A percentile compares a stretch with the other conserved stretches of the same genome.
Evolutionary conservation across 2,329 filamentous ascomycete genomes (phyloP).

Genomic region (Aspergillus neotritici): DNA sequence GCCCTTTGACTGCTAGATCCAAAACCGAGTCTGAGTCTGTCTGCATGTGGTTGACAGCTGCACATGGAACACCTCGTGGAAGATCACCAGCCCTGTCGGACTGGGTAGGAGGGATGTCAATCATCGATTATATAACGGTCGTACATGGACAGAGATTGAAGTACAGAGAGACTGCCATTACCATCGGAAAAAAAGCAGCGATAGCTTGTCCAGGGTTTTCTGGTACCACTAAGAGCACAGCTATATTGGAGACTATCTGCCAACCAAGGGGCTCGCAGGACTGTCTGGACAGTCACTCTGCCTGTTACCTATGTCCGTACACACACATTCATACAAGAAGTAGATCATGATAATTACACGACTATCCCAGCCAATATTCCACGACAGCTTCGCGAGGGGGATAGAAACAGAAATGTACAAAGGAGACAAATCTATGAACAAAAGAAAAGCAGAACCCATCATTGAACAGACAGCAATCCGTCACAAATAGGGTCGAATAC

Average conservation of each 20-base stretch:
- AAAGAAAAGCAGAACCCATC: conserved; percentile 4
- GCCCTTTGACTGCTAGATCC: no score
- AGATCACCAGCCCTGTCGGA: no score
- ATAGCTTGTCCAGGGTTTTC: no score
- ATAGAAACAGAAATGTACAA: conserved; percentile 7
- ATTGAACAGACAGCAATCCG: conserved; percentile 7
- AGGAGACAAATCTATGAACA: conserved; percentile 13
- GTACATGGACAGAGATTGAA: no score
- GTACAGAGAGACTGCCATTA: no score
- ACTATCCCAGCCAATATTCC: conserved; percentile 12
- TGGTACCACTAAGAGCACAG: no score
- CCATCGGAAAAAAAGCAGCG: no score
- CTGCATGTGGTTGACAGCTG: neutral
- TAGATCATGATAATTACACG: conserved; percentile 9
- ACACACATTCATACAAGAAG: conserved; percentile 9
- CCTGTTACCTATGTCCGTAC: neutral
- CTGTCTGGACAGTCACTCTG: no score
- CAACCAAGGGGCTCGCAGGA: no score
- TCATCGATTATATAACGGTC: no score
- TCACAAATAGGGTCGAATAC: conserved; percentile 11
- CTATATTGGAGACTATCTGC: no score
- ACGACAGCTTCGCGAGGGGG: conserved; percentile 7
- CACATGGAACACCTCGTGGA: neutral
- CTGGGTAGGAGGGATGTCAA: no score
- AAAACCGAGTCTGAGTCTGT: neutral